Evolutionary conservation across 495 filamentous ascomycete species (phyloP).

Genomic region (Lophium mytilinum): DNA sequence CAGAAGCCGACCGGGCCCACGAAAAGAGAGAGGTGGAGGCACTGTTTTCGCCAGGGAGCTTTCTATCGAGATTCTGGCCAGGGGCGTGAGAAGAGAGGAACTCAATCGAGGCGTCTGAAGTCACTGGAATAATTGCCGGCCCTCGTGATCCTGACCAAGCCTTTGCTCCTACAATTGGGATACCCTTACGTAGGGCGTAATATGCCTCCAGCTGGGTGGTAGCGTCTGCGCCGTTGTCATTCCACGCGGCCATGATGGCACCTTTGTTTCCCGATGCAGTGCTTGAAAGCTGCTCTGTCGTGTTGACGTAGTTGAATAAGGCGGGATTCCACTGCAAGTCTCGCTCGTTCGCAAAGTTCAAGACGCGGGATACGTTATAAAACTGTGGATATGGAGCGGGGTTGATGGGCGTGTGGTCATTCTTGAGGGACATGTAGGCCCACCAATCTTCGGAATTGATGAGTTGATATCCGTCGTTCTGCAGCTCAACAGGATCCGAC

Average conservation of each 20-base stretch:
- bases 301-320: conserved; percentile 42
- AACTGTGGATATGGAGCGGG: conserved; percentile 48
- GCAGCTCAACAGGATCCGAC: conserved; percentile 43
- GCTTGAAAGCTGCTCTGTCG: conserved; percentile 31
- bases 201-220: conserved; percentile 48
- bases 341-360: conserved; percentile 39
- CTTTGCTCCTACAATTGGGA: conserved; percentile 42
- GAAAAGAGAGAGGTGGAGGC: too few relatives aligned
- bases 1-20: too few relatives aligned
- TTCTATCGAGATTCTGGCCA: conserved; percentile 44
- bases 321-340: conserved; percentile 46
- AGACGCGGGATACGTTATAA: conserved; percentile 42
- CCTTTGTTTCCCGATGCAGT: conserved; percentile 36
- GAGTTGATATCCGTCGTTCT: conserved; percentile 36
- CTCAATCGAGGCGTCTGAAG: conserved; percentile 28
- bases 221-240: conserved; percentile 49
- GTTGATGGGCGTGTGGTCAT: conserved; percentile 44
- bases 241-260: conserved; percentile 49
- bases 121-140: conserved; percentile 24
- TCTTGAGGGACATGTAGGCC: conserved; percentile 50
- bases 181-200: conserved; percentile 45
- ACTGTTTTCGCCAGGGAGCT: conserved; percentile 2
- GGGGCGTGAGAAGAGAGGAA: conserved; percentile 37
- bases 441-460: conserved; percentile 52
- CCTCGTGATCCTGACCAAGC: conserved; percentile 40